phyloP scores from a whole-genome alignment of 371 early-diverging fungal species.

The Mucor irregularis region DNA sequence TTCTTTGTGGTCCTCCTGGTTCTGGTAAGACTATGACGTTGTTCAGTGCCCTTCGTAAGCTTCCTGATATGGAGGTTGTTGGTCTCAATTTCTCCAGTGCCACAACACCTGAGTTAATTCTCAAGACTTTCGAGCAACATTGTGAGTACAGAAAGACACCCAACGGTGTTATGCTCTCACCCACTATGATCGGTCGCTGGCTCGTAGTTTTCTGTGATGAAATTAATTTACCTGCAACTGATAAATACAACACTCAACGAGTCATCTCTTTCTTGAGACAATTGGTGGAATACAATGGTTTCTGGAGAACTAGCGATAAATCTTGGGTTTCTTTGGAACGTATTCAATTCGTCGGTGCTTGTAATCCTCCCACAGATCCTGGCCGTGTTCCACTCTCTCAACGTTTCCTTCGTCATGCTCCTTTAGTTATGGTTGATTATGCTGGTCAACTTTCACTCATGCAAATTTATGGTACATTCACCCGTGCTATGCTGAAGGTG shows the following conservation, averaged over 20 bases:
- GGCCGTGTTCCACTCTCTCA: constrained; percentile 95
- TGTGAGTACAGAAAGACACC: constrained; percentile 98
- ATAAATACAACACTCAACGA: constrained; percentile 97
- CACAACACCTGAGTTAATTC: constrained; percentile 93
- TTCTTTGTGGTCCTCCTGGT: constrained; percentile 98
- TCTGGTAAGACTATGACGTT: constrained; percentile 99
- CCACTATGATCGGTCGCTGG: constrained; percentile 87
- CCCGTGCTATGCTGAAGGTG: constrained; percentile 92
- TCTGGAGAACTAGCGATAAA: constrained; percentile 92
- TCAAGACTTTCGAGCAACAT: constrained; percentile 97
- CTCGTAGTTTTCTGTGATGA: constrained; percentile 99
- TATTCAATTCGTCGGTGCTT: constrained; percentile 98
- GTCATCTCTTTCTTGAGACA: constrained; percentile 96
- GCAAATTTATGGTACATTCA: constrained; percentile 96
- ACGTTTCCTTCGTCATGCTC: constrained; percentile 96
- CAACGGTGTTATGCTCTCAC: constrained; percentile 87
- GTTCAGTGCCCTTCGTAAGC: constrained; percentile 92
- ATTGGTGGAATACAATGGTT: constrained; percentile 94
- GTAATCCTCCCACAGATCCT: constrained; percentile 99
- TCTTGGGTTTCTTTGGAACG: constrained; percentile 94
- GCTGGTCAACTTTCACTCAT: constrained; percentile 91
- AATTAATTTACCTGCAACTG: constrained; percentile 95
- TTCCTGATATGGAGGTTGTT: constrained; percentile 95
- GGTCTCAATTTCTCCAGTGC: constrained; percentile 98
- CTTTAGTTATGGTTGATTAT: constrained; percentile 97